Percentiles rank a stretch among this genome's conserved stretches.
phyloP scores from a whole-genome alignment of 2,329 filamentous ascomycete genomes.

The Fusarium nurragi region DNA sequence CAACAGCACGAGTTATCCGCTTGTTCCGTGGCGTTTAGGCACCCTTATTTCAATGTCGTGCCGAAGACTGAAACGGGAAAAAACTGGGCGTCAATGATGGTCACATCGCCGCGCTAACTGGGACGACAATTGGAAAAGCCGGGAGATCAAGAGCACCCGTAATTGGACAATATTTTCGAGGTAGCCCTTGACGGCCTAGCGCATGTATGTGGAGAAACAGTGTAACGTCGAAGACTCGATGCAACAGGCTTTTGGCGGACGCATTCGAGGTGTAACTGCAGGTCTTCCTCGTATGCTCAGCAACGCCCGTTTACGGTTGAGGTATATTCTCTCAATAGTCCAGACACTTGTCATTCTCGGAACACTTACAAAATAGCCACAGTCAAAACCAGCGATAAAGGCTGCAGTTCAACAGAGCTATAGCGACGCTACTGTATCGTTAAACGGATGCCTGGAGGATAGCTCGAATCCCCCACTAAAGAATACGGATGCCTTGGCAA shows the following conservation, averaged over 20 bases:
- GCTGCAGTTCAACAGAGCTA: background rate
- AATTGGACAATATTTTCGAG: background rate
- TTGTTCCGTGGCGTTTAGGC: conserved; percentile 1
- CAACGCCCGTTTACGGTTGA: background rate
- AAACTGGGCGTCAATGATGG: conserved; percentile 1
- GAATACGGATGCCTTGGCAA: conserved; percentile 26
- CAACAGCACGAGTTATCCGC: background rate
- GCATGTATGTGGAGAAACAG: background rate
- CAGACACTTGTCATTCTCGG: background rate
- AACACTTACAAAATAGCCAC: background rate
- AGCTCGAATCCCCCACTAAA: background rate
- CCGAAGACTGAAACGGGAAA: background rate
- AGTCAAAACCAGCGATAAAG: background rate
- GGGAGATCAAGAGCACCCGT: background rate
- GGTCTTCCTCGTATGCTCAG: background rate
- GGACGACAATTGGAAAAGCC: background rate
- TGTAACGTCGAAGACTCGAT: conserved; percentile 6
- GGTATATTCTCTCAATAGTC: conserved; percentile 2
- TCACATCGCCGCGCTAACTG: background rate
- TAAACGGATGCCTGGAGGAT: conserved; percentile 21
- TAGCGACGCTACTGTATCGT: background rate
- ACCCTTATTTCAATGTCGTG: conserved; percentile 1
- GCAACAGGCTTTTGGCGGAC: background rate
- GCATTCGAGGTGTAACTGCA: background rate
- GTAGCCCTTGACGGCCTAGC: background rate